Conservation (phyloP, 1,284 basidiomycete species). For the Ceratobasidium sp. region DNA sequence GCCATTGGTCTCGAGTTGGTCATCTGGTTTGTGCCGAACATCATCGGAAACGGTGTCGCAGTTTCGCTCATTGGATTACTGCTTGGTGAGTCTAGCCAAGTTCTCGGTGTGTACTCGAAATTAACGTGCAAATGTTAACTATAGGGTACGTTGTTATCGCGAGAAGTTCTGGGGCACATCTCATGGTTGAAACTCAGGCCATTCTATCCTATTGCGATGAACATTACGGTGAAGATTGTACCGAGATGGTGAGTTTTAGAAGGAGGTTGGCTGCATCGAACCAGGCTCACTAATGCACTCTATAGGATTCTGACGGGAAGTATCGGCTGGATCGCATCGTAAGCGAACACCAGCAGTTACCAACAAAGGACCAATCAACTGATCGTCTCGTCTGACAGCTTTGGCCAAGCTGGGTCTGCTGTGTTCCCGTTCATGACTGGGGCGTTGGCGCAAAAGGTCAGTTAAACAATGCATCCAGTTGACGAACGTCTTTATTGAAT, state of each 20-base stretch:
- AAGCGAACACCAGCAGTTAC: not conserved
- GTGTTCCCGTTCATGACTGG: slow-evolving; percentile 51
- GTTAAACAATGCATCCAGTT: too few species aligned
- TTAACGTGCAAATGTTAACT: not conserved
- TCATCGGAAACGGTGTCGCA: slow-evolving; percentile 51
- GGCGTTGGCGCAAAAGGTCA: slow-evolving; percentile 35
- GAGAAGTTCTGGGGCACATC: not conserved
- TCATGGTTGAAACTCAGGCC: slow-evolving; percentile 44
- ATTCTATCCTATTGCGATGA: slow-evolving; percentile 53
- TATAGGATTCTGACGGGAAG: slow-evolving; percentile 48
- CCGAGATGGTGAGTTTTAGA: slow-evolving; percentile 48
- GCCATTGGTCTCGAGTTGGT: slow-evolving; percentile 51
- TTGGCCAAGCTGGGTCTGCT: slow-evolving; percentile 52
- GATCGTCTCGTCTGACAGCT: slow-evolving; percentile 37
- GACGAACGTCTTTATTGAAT: too few species aligned
- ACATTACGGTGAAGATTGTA: slow-evolving; percentile 50
- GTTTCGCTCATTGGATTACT: slow-evolving; percentile 52
- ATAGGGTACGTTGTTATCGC: not conserved
- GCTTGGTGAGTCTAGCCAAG: slow-evolving; percentile 49
- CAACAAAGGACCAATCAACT: not conserved
- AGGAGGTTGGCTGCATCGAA: not conserved
- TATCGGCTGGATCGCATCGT: slow-evolving; percentile 50
- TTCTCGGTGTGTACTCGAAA: too few species aligned
- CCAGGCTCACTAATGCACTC: not conserved
- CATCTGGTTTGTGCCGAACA: slow-evolving; percentile 50